Base-by-base conservation (phyloP, 768 basidiomycete genomes). In the Russula lepida region DNA sequence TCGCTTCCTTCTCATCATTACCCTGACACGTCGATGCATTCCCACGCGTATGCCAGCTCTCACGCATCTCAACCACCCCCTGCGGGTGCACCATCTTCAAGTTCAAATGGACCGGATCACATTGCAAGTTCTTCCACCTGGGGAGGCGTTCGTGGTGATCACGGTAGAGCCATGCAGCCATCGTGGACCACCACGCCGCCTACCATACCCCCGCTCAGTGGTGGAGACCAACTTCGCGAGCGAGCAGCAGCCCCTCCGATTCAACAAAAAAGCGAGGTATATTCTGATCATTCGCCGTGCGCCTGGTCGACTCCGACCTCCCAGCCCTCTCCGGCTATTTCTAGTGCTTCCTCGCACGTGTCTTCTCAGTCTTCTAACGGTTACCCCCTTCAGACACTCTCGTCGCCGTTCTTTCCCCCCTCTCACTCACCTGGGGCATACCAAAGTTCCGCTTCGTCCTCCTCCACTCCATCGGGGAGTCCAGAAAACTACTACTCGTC, bases 361-460 rank as follows among this genome's bases (percentile, higher is more conserved):
- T 62, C 56, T 43, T 62, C 56, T 32, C 50, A 25, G 30, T 62
- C 49, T 52, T 64, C 63, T 59, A 52, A 53, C 58, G 25, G 23
- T 37, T 64, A 49, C 35, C 58, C 62, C n/a, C 58, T 59, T 37
- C 64, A 59, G 58, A 55, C 64, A 30, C 64, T 65, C 25, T 52
- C 64, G 19, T 65, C 64, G 28, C 57, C 62, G 21, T 64, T 65
- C 43, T 65, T 65, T 54, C 62, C 64, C n/a, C 50, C 63, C 25
- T 50, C 63, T 37, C 62, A 64, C 51, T 62, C 63, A 12, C 59
- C 61, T 15, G 61, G 59, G 28, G 46, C 47, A 19, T 65, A 65
- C 37, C 61, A 44, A 44, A 59, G 61, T n/a, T 62, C 62, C 4
- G 32, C 64, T 0, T 62, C 62, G 19, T 64, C 64, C 19, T 49